Evolutionary conservation across 495 filamentous ascomycete species (phyloP), one percentile per base, ranked within the genome.

Genomic region (Xylaria castorea): DNA sequence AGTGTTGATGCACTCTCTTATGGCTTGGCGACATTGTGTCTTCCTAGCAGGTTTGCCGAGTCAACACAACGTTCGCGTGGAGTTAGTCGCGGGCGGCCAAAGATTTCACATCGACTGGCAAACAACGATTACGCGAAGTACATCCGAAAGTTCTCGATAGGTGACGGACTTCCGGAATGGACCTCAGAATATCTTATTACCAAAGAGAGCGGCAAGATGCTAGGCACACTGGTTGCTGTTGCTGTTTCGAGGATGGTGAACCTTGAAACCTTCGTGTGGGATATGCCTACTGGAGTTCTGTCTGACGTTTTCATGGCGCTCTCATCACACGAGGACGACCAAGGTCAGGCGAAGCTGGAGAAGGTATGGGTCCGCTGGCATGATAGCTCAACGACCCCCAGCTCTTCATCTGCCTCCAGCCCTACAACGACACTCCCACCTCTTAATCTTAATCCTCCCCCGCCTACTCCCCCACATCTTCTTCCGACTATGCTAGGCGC

Each of bases 1-100:
- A 93, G 92, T 51, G 93, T 97, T 38, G 95, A 97, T 84, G 94
- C 95, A 50, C 88, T 97, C 25, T 97, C 95, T 0, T 97, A 97
- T 79, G 95, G 95, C 3, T 85, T 98, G 18, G 90, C 94, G 18
- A 97, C 95, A 0, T 84, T 98, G 71, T 93, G 93, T 22, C 91
- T 94, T 85, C 91, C 90, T 14, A 91, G 92, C 74, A 89, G 92
- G 71, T 86, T 93, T 44, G 94, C 94, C 71, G 87, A 87, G 74
- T 76, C 81, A 27, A 75, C 74, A 74, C 81, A 76, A 79, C 85
- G 70, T 79, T 76, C 44, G 72, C 80, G 70, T 58, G 71, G 74
- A 30, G 68, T 55, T 48, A 58, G 66, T 66, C 44, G 63, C n/a
- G 46, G 81, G 77, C 67, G 77, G 68, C 53, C 60, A 30, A 71